Evolutionary conservation across 306 rosid genomes (phyloP), one percentile per base, ranked within the genome.

Genomic region (Glycine tomentella): DNA sequence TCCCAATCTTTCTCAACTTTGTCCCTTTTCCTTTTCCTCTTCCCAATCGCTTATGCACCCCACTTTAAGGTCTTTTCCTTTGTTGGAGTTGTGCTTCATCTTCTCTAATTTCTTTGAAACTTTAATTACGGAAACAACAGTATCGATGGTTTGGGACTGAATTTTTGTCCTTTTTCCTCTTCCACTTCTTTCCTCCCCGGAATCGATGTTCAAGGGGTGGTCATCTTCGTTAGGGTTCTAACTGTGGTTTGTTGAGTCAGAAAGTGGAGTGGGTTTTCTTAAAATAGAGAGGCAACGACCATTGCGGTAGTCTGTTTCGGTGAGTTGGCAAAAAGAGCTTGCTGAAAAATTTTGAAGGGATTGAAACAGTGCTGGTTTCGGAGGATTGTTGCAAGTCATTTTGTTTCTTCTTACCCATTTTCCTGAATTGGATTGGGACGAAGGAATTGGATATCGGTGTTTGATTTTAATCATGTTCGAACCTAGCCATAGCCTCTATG

Each of bases 1-100:
- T 95, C 98, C 70, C 94, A 95, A 65, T 89, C 93, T 51, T 77
- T 89, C 91, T 95, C 99, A 58, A 95, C 82, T 40, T 93, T 98
- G 3, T 93, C 96, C 75, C 96, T 90, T 57, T 95, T 95, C 78
- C 99, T 91, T 87, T 82, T 93, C 85, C 57, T 76, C 85, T 81
- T 59, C 82, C 62, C 74, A 74, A n/a, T 45, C 6, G 31, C 25
- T 80, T 70, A 44, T 1, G 6, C 71, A 9, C 1, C 45, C 83
- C 69, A 78, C 71, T 10, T 33, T 51, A 62, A 20, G 4, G 69
- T 38, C 34, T 33, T 69, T 3, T 75, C 51, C 59, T 9, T 63
- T 89, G 7, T n/a, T 82, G 0, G 72, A 44, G 16, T 34, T 84
- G 1, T 33, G 51, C 63, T 78, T 91, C 53, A 20, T 51, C 84